Conservation (phyloP, 345 rosid species). For the Hirschfeldia incana region DNA sequence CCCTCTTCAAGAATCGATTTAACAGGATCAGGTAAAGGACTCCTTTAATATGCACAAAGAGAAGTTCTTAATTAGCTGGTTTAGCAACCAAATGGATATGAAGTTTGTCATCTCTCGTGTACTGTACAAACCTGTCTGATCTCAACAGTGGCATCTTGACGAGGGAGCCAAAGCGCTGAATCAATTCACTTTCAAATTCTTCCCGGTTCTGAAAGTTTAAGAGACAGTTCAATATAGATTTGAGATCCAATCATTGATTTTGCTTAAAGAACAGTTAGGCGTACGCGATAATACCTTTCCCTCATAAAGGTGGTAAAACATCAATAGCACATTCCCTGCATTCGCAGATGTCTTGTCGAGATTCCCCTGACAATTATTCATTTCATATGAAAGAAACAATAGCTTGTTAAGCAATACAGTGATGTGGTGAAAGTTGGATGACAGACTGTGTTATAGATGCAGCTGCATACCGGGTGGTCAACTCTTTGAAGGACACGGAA, state of each 20-base stretch:
- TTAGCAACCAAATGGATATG: not conserved
- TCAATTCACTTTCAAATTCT: conserved; percentile 81
- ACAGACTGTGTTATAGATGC: conserved; percentile 7
- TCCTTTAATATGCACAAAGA: conserved; percentile 50
- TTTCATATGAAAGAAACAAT: conserved; percentile 19
- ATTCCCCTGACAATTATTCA: conserved; percentile 67
- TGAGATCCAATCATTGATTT: conserved; percentile 4
- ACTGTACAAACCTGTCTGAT: conserved; percentile 55
- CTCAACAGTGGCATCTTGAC: conserved; percentile 89
- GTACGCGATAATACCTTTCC: conserved; percentile 66
- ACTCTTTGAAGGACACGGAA: conserved; percentile 87
- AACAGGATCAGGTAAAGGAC: conserved; percentile 71
- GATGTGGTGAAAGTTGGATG: conserved; percentile 16
- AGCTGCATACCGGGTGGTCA: conserved; percentile 75
- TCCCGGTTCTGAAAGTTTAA: conserved; percentile 57
- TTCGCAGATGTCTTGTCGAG: conserved; percentile 82
- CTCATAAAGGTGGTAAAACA: conserved; percentile 96
- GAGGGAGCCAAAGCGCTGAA: conserved; percentile 87
- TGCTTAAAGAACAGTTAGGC: conserved; percentile 8
- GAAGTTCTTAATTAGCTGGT: conserved; percentile 6
- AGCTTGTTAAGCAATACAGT: conserved; percentile 13
- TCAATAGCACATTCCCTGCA: conserved; percentile 89
- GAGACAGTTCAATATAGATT: not conserved
- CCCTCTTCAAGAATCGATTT: conserved; percentile 80
- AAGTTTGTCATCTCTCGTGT: conserved; percentile 1